phyloP scores from a whole-genome alignment of 2,329 filamentous ascomycete species.

The Apiospora aurea region DNA sequence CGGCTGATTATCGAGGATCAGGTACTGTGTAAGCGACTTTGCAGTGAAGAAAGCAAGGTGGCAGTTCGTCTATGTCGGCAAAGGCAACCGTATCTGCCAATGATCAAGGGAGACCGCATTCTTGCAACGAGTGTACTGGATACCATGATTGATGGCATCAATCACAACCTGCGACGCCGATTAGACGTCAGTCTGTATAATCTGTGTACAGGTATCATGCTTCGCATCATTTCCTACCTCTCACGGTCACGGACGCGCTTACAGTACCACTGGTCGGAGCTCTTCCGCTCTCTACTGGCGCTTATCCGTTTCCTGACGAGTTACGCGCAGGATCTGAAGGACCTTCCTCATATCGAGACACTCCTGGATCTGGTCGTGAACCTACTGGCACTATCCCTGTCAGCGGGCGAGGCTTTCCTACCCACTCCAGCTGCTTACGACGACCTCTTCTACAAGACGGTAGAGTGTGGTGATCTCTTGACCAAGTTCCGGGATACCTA shows the following conservation, averaged over 20 bases:
- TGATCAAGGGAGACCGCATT: constrained; percentile 74
- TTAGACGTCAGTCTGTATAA: constrained; percentile 87
- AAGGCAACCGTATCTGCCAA: constrained; percentile 82
- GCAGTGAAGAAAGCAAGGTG: constrained; percentile 77
- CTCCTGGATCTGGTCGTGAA: constrained; percentile 82
- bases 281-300: constrained; percentile 88
- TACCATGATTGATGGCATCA: constrained; percentile 87
- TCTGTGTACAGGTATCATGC: constrained; percentile 80
- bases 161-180: constrained; percentile 87
- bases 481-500: constrained; percentile 84
- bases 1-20: constrained; percentile 89
- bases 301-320: constrained; percentile 90
- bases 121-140: constrained; percentile 82
- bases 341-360: constrained; percentile 71
- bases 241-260: constrained; percentile 83
- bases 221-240: constrained; percentile 84
- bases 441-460: constrained; percentile 97
- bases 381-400: constrained; percentile 82
- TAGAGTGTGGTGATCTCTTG: constrained; percentile 87
- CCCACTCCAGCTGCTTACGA: constrained; percentile 89
- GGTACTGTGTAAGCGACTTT: constrained; percentile 81
- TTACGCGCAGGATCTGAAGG: constrained; percentile 80
- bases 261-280: constrained; percentile 91
- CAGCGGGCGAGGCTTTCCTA: constrained; percentile 87
- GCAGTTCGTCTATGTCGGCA: constrained; percentile 87